Base-by-base conservation (phyloP, 495 filamentous ascomycete species). In the Lasiosphaeriaceae sp. region DNA sequence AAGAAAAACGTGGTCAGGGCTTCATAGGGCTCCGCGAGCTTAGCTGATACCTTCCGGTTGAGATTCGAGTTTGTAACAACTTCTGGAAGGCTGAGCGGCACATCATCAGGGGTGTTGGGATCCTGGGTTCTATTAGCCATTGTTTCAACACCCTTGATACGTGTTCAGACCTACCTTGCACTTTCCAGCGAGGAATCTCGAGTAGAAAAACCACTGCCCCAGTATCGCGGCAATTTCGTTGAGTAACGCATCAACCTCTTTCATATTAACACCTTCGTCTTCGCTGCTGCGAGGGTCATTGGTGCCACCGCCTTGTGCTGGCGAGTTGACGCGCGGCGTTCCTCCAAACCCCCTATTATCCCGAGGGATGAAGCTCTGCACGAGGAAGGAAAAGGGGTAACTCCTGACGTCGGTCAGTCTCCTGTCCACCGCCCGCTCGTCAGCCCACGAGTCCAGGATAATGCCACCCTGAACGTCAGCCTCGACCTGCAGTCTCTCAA, bases 381-480 rank as follows among this genome's bases (percentile, higher is more conserved):
- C 92, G 47, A 98, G 73, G 65, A 97, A 98, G 0, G 91, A 94
- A 67, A 96, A 98, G 8, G 94, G 93, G 71, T 98, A 98, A 21
- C 90, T 94, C 73, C 90, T 96, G 66, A 96, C 87, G 66, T 98
- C 94, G 11, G 89, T 97, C 61, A 98, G 76, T 63, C 87, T 89
- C 61, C 92, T 80, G 66, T 90, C 88, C 23, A 98, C 82, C 39
- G 77, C 81, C 47, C 90, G 81, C 66, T 97, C 94, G 60, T 98
- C 94, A 50, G 85, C 83, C 90, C 92, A 98, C 20, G 92, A 94
- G 70, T 98, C 94, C 24, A 98, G 73, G 37, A 98, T 84, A 60
- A 97, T 96, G 54, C 94, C 95, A n/a, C 94, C 94, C 74, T 97
- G 95, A 26, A 96, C 86, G 72, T 98, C 94, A 9, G 90, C 92